These are phyloP conservation scores for Chlamydomonas sphaeroides DNA, from an alignment of 139 green algal species.

Conservation along the genomic window DNA sequence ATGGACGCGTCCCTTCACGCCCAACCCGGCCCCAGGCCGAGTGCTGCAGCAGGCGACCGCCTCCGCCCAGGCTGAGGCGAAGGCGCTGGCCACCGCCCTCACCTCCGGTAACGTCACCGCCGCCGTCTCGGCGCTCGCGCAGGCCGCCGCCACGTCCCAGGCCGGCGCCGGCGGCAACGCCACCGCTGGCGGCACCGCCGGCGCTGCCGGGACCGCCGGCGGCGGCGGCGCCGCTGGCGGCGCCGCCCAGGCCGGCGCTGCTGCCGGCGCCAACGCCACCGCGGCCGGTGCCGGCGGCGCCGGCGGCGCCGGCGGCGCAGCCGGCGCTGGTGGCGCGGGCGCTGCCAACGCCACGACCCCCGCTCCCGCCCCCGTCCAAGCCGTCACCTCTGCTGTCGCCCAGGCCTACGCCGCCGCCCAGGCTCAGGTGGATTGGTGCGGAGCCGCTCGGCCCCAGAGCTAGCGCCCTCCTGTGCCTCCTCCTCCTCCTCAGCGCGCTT, in stretches of 20 bases:
- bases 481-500: too few species aligned
- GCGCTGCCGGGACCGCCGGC: not conserved
- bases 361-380: too few species aligned
- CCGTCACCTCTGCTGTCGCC: too few species aligned
- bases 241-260: not conserved
- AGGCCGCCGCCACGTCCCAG: not conserved
- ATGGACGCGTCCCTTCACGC: too few species aligned
- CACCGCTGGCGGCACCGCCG: not conserved
- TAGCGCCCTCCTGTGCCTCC: too few species aligned
- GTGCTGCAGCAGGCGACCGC: not conserved
- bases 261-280: not conserved
- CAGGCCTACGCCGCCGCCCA: slow-evolving; percentile 21
- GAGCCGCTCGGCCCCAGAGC: too few species aligned
- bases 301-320: not conserved
- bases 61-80: not conserved
- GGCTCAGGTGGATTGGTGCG: too few species aligned
- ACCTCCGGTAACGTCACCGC: not conserved
- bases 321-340: slow-evolving; percentile 25
- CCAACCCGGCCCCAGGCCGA: too few species aligned
- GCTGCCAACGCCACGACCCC: not conserved
- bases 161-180: not conserved
- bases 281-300: slow-evolving; percentile 2
- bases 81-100: slow-evolving; percentile 14
- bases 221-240: not conserved
- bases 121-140: not conserved